A percentile compares a stretch with the other conserved stretches of the same genome.
Evolutionary conservation across 2,329 filamentous ascomycete genomes (phyloP).

Genomic region (Claviceps sp.): DNA sequence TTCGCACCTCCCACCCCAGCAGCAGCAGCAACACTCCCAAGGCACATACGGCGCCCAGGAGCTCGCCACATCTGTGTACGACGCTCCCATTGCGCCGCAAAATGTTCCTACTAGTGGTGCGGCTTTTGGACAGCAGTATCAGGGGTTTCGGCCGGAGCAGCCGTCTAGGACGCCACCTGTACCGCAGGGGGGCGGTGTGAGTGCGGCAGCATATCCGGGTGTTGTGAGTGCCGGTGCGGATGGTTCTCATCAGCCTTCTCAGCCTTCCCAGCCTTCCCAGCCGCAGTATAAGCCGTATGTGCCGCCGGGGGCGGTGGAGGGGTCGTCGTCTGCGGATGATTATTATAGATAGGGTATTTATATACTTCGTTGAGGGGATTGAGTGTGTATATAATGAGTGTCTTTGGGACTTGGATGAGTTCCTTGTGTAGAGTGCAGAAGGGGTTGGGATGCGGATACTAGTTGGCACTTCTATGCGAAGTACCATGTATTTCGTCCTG

Average conservation of each 20-base stretch:
- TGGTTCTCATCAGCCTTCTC: conserved; percentile 3
- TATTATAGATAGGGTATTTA: conserved; percentile 35
- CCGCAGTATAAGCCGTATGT: conserved; percentile 49
- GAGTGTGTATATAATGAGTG: background rate
- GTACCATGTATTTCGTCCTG: too few relatives aligned
- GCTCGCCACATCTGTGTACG: conserved; percentile 63
- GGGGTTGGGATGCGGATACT: too few relatives aligned
- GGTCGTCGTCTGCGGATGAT: conserved; percentile 39
- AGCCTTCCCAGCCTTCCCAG: conserved; percentile 12
- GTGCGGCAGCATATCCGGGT: background rate
- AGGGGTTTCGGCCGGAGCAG: conserved; percentile 14
- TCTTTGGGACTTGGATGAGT: too few relatives aligned
- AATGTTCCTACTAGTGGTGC: conserved; percentile 22
- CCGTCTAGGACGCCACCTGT: background rate
- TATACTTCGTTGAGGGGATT: background rate
- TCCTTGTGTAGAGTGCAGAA: too few relatives aligned
- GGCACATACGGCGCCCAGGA: conserved; percentile 65
- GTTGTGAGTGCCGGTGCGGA: background rate
- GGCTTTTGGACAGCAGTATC: conserved; percentile 22
- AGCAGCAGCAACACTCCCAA: conserved; percentile 40
- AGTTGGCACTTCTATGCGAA: too few relatives aligned
- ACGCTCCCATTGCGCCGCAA: conserved; percentile 52
- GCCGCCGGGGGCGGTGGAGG: conserved; percentile 33
- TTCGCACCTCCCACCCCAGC: conserved; percentile 30
- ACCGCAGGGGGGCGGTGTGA: background rate